A percentile compares a stretch with the other conserved stretches of the same genome.
phyloP scores from a whole-genome alignment of 495 filamentous ascomycete genomes.

The Talaromyces wortmannii region DNA sequence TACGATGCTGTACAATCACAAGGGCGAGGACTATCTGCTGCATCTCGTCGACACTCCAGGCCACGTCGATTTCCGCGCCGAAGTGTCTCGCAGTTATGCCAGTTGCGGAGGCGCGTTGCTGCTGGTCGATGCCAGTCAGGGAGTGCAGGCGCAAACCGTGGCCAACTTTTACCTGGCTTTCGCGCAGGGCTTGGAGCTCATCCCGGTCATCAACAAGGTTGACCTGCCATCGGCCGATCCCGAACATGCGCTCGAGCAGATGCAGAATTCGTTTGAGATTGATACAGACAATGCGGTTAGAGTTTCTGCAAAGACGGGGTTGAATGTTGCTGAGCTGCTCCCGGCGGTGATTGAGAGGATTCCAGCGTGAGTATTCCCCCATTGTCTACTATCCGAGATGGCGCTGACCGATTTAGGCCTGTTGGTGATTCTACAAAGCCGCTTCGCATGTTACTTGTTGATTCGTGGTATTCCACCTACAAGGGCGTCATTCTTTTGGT shows the following conservation, averaged over 20 bases:
- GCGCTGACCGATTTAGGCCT: constrained; percentile 39
- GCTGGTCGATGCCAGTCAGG: constrained; percentile 89
- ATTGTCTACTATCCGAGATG: not conserved
- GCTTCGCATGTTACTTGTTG: constrained; percentile 80
- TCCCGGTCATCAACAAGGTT: constrained; percentile 95
- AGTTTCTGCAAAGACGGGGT: constrained; percentile 90
- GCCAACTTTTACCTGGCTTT: constrained; percentile 98
- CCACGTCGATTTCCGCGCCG: constrained; percentile 95
- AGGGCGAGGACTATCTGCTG: constrained; percentile 82
- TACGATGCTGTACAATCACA: constrained; percentile 87
- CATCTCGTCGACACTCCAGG: constrained; percentile 96
- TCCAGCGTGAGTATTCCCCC: constrained; percentile 47
- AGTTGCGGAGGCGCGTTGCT: constrained; percentile 90
- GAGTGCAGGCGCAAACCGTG: constrained; percentile 89
- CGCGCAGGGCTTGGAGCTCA: constrained; percentile 75
- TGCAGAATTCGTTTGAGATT: constrained; percentile 79
- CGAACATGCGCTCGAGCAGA: constrained; percentile 75
- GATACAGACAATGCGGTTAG: constrained; percentile 73
- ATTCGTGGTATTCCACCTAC: constrained; percentile 97
- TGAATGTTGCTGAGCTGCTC: constrained; percentile 73
- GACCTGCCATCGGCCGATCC: constrained; percentile 86
- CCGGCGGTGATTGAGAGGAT: constrained; percentile 81
- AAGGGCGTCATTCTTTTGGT: constrained; percentile 90
- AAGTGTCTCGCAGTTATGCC: constrained; percentile 91
- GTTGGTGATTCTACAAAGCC: constrained; percentile 64